phyloP scores from a whole-genome alignment of 78 protist genomes.

The Dictyostelium firmibasis region DNA sequence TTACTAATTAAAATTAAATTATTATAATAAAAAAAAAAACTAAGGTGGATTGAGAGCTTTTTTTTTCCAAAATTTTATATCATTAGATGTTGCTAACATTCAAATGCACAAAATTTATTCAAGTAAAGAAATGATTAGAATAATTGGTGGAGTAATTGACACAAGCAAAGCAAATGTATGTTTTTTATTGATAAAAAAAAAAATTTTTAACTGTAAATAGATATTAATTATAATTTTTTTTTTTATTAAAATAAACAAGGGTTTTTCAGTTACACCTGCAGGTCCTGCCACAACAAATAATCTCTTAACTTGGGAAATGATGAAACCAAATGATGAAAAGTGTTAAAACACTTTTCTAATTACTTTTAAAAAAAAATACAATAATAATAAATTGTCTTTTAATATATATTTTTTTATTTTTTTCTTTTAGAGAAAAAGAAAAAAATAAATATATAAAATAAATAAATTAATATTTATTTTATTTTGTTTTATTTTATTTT shows the following conservation, averaged over 20 bases:
- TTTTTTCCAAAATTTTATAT: neutral
- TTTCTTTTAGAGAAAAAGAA: too few species aligned
- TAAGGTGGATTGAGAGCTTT: neutral
- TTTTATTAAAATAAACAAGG: neutral
- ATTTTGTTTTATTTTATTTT: too few species aligned
- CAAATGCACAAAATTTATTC: neutral
- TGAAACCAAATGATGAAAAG: neutral
- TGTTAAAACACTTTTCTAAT: too few species aligned
- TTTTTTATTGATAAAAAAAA: too few species aligned
- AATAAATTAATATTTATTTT: too few species aligned
- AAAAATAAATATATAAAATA: too few species aligned
- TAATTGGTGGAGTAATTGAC: neutral
- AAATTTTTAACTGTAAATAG: too few species aligned
- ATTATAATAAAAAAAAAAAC: neutral
- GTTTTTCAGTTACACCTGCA: neutral
- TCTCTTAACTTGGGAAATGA: neutral
- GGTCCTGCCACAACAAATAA: neutral
- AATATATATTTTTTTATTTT: too few species aligned
- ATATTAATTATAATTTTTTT: neutral
- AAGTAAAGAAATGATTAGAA: neutral
- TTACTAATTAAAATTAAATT: neutral
- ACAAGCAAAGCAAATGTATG: neutral
- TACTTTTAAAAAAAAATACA: too few species aligned
- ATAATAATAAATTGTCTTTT: too few species aligned
- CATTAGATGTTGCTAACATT: neutral